Evolutionary conservation across 176 grass and related monocot species (phyloP).

Genomic region (Musa itinerans): DNA sequence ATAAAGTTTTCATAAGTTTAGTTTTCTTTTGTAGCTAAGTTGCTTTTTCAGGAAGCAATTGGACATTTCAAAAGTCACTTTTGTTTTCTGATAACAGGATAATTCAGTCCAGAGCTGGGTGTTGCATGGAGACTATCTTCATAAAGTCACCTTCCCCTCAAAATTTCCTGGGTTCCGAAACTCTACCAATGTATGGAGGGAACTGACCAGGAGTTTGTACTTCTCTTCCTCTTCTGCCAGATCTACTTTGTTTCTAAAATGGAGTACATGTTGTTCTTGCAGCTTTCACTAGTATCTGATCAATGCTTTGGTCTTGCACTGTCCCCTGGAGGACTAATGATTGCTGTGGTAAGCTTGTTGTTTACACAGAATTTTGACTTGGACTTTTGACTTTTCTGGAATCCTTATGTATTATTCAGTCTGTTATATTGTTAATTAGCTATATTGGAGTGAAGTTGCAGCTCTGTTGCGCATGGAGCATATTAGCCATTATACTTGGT

Average conservation of each 20-base stretch:
- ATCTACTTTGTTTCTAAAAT: conserved; percentile 20
- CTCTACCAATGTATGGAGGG: conserved; percentile 40
- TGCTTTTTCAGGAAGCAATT: background rate
- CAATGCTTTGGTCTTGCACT: conserved; percentile 70
- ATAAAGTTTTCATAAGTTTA: too few relatives aligned
- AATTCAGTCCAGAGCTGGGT: conserved; percentile 78
- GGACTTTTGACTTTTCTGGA: background rate
- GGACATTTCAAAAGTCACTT: background rate
- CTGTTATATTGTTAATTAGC: background rate
- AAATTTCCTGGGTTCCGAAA: conserved; percentile 38
- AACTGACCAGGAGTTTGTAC: background rate
- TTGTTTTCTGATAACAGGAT: conserved; percentile 41
- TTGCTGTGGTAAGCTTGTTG: conserved; percentile 52
- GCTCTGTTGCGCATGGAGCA: background rate
- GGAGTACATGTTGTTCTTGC: conserved; percentile 32
- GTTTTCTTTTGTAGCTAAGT: background rate
- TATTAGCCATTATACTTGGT: conserved; percentile 1
- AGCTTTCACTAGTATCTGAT: conserved; percentile 66
- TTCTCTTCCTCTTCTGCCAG: conserved; percentile 14
- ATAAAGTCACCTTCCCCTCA: conserved; percentile 49
- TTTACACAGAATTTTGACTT: background rate
- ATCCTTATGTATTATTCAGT: background rate
- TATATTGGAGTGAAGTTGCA: background rate
- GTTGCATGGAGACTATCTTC: conserved; percentile 34
- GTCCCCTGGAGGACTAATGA: conserved; percentile 73